Evolutionary conservation across 2,329 filamentous ascomycete genomes (phyloP).

Genomic region (Karstenula rhodostoma): DNA sequence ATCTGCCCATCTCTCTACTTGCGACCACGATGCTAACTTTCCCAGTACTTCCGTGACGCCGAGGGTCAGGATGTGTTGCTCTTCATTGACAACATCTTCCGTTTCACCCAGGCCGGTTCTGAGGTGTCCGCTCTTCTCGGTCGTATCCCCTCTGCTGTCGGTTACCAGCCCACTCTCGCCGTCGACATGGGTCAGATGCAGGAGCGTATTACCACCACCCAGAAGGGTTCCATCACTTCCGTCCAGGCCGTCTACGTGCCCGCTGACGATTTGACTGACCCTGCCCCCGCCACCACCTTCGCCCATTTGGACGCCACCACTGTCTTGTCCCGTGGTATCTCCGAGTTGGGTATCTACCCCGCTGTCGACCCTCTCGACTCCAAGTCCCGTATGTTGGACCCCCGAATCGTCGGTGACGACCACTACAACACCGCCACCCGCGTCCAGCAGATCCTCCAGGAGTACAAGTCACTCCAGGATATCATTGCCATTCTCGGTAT

Average conservation of each 20-base stretch:
- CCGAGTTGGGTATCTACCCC: constrained; percentile 99
- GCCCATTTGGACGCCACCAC: constrained; percentile 99
- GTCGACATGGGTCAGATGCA: constrained; percentile 69
- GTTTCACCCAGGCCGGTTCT: constrained; percentile 99
- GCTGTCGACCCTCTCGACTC: constrained; percentile 99
- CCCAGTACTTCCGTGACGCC: constrained; percentile 75
- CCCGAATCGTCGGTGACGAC: constrained; percentile 96
- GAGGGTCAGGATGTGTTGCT: constrained; percentile 96
- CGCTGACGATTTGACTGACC: constrained; percentile 99
- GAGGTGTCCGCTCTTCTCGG: constrained; percentile 99
- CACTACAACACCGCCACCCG: constrained; percentile 95
- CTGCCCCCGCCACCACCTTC: constrained; percentile 98
- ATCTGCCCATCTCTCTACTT: too few species aligned
- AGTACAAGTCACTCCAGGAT: constrained; percentile 99
- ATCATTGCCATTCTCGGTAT: constrained; percentile 99
- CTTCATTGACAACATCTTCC: constrained; percentile 99
- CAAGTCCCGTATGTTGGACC: constrained; percentile 99
- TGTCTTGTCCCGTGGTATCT: constrained; percentile 99
- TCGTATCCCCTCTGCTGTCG: constrained; percentile 99
- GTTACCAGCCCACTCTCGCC: constrained; percentile 72
- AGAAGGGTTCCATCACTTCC: constrained; percentile 99
- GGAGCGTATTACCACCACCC: constrained; percentile 99
- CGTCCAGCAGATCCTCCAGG: constrained; percentile 99
- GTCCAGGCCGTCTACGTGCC: constrained; percentile 99
- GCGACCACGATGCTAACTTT: background rate